Evolutionary conservation across 2,329 filamentous ascomycete genomes (phyloP).

Genomic region (Elsinoe perseae): DNA sequence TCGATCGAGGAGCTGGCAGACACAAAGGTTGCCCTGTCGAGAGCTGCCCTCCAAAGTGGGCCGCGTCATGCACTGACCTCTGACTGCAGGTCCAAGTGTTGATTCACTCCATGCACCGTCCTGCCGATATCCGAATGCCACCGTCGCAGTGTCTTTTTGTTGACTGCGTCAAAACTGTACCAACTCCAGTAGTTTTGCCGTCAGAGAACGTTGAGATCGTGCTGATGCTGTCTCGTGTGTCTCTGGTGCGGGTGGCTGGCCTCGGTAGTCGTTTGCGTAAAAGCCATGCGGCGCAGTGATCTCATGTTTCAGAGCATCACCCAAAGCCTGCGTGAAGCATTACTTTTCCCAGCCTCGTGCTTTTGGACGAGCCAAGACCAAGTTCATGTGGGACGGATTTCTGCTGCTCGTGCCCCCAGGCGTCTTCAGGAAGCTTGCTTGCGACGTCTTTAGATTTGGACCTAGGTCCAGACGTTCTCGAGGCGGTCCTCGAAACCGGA

Average conservation of each 20-base stretch:
- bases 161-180: neutral
- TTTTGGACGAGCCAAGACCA: neutral
- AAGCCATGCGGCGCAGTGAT: conserved; percentile 1
- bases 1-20: neutral
- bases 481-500: neutral
- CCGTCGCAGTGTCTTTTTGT: neutral
- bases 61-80: neutral
- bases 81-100: neutral
- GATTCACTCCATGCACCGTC: neutral
- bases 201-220: neutral
- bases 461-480: neutral
- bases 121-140: neutral
- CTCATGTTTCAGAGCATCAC: conserved; percentile 6
- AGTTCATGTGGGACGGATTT: neutral
- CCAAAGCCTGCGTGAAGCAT: neutral
- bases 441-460: neutral
- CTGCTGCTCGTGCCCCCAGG: neutral
- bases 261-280: neutral
- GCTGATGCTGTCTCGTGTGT: neutral
- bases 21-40: neutral
- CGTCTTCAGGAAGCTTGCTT: conserved; percentile 5
- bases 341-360: neutral
- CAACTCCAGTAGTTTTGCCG: conserved; percentile 1
- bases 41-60: neutral
- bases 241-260: conserved; percentile 1